Percentiles rank a stretch among this genome's conserved stretches.
Conservation (phyloP, 2,329 filamentous ascomycete species). For the Rhynchosporium secalis region DNA sequence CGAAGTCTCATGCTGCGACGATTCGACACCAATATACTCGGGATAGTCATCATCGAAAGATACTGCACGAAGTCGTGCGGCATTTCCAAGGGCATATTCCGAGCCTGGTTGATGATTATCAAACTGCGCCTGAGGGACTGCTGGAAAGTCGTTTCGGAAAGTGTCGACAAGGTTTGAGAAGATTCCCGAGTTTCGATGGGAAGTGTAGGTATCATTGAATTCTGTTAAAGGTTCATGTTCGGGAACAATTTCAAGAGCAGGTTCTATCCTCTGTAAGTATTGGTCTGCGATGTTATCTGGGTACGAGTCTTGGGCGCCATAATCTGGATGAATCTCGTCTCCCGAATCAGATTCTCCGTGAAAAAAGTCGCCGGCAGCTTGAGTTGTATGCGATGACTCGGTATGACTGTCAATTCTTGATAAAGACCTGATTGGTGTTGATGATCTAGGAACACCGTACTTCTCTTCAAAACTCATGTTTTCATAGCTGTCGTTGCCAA, state of each 20-base stretch:
- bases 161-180: slow-evolving; percentile 24
- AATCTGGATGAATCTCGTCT: neutral
- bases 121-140: slow-evolving; percentile 6
- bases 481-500: neutral
- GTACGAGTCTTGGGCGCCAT: neutral
- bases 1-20: neutral
- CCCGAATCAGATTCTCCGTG: neutral
- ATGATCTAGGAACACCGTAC: neutral
- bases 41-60: slow-evolving; percentile 10
- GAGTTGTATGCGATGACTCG: neutral
- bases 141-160: slow-evolving; percentile 20
- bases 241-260: slow-evolving; percentile 15
- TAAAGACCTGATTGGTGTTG: neutral
- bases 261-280: neutral
- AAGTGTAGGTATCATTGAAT: slow-evolving; percentile 11
- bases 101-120: slow-evolving; percentile 1
- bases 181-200: slow-evolving; percentile 14
- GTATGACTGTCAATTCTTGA: neutral
- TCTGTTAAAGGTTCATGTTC: slow-evolving; percentile 13
- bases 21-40: neutral
- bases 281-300: slow-evolving; percentile 11
- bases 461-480: slow-evolving; percentile 6
- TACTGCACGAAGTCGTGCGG: slow-evolving; percentile 5
- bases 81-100: neutral
- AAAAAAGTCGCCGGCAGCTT: neutral